phyloP scores from a whole-genome alignment of 305 asterid genomes.

The Fraxinus nigra region DNA sequence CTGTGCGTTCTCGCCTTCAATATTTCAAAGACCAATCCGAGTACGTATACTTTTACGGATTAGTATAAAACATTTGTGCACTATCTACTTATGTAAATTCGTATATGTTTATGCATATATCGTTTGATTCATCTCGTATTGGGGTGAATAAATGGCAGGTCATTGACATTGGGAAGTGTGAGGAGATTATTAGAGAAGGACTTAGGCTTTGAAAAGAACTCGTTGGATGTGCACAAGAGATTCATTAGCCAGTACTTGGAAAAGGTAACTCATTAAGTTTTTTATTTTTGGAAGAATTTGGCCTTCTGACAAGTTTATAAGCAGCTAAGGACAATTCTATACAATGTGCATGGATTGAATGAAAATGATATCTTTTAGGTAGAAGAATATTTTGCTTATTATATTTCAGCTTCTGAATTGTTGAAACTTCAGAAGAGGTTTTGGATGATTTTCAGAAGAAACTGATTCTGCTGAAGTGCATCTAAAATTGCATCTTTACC shows the following conservation, averaged over 20 bases:
- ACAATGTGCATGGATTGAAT: background rate
- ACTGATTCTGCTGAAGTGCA: background rate
- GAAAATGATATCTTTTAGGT: background rate
- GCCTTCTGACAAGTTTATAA: background rate
- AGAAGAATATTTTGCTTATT: background rate
- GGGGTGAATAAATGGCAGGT: constrained; percentile 39
- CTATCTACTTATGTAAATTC: background rate
- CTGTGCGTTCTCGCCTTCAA: constrained; percentile 50
- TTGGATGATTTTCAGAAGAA: background rate
- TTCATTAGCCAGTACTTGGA: constrained; percentile 58
- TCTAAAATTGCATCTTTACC: background rate
- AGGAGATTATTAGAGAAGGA: constrained; percentile 84
- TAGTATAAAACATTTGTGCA: background rate
- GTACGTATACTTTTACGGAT: constrained; percentile 18
- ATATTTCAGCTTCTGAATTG: background rate
- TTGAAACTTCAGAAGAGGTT: background rate
- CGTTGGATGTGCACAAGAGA: constrained; percentile 80
- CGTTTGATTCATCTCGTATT: background rate
- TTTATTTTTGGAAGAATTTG: background rate
- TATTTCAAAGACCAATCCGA: constrained; percentile 62
- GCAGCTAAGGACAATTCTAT: background rate
- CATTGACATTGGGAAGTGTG: constrained; percentile 63
- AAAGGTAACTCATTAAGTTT: constrained; percentile 43
- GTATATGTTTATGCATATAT: background rate
- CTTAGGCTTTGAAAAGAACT: constrained; percentile 56